A percentile compares a stretch with the other conserved stretches of the same genome.
Evolutionary conservation across 1,284 basidiomycete species (phyloP).

Genomic region (Malassezia brasiliensis): DNA sequence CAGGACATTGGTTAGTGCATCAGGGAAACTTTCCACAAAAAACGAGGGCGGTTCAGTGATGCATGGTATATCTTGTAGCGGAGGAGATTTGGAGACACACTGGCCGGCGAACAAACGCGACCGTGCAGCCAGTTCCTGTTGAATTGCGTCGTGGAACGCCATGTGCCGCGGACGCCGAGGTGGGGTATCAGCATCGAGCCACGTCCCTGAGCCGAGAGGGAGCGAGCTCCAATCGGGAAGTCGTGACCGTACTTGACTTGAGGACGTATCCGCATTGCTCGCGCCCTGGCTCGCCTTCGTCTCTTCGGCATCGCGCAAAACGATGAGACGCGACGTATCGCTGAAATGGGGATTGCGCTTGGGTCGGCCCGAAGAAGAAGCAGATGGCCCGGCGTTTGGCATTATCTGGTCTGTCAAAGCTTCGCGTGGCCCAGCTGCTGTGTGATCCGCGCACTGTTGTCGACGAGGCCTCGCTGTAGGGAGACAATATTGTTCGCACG

Average conservation of each 20-base stretch:
- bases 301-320: constrained; percentile 6
- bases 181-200: not conserved
- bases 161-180: not conserved
- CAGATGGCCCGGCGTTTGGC: too few relatives aligned
- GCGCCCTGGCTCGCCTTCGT: not conserved
- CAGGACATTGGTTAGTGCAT: too few relatives aligned
- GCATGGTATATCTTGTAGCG: too few relatives aligned
- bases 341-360: constrained; percentile 2
- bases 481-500: too few relatives aligned
- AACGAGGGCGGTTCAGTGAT: not conserved
- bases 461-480: too few relatives aligned
- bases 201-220: not conserved
- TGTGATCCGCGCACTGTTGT: too few relatives aligned
- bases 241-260: too few relatives aligned
- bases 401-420: too few relatives aligned
- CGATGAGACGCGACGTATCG: constrained; percentile 3
- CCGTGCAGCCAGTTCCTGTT: not conserved
- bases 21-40: not conserved
- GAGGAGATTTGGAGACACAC: too few relatives aligned
- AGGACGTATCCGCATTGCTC: too few relatives aligned
- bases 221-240: not conserved
- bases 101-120: not conserved
- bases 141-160: constrained; percentile 1
- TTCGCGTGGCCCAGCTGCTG: too few relatives aligned
- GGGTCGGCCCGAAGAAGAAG: too few relatives aligned